Base-by-base conservation (phyloP, 2,329 filamentous ascomycete genomes). In the Talaromyces islandicus region DNA sequence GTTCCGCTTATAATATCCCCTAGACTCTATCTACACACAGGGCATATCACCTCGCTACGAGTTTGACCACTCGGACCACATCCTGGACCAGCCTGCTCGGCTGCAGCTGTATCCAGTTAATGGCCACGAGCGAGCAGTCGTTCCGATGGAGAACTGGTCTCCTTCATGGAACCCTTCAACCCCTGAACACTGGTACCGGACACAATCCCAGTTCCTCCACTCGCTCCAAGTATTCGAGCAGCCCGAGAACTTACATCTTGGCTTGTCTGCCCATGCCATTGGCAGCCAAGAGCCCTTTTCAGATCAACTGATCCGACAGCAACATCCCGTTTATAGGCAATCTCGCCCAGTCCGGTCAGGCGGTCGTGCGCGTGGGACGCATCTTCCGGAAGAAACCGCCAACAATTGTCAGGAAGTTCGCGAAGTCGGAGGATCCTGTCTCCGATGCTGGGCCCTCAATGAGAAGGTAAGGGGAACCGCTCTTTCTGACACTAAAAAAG, bases 381-480 rank as follows among this genome's bases (percentile, higher is more conserved):
- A 43, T 1, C 21, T 55, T 9, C 17, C 27, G 17, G 21, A 29
- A 21, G 11, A 24, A 10, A 2, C 21, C 52, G 10, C 3, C 35
- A 12, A 1, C 2, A 60, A 57, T 57, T 7, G 25, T n/a, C 54
- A 30, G 7, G 11, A 24, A 12, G 55, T 60, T 12, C 59, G 59
- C 24, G 17, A 51, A 11, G 3, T 21, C 21, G 59, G 59, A 4
- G 59, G 17, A 19, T 43, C 59, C 14, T 61, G 59, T 21, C 14
- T 61, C 9, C 57, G 59, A 27, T 61, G 59, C 32, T 21, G 24
- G n/a, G 11, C 30, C 1, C 11, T 57, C 17, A 54, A 32, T 51
- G 29, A 43, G 21, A 52, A n/a, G 57, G 54, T 62, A 41, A 54
- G 56, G 10, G 7, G 19, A 21, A 3, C 48, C n/a, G 27, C 54